Base-by-base conservation (phyloP, 305 asterid genomes). In the Rubia occidens region DNA sequence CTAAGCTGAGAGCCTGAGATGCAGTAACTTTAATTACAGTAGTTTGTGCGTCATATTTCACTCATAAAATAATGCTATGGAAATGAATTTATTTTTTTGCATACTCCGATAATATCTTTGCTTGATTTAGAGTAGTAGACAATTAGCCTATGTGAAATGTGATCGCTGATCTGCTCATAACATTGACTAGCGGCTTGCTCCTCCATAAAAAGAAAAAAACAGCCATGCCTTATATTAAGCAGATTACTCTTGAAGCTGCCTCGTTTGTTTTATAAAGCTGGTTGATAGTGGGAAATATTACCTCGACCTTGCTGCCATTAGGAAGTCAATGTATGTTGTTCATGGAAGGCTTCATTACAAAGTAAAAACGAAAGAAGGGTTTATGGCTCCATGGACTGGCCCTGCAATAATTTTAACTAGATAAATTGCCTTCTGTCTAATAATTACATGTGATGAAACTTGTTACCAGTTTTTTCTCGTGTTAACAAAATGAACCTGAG, bases 301-400 rank as follows among this genome's bases (percentile, higher is more conserved):
- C 35, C 35, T 32, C 35, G 35, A 32, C 35, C 35, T 32, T 32
- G 35, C 4, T 62, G 44, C 29, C 44, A 17, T 2, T 35, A 8
- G 17, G 37, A 63, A 40, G 15, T 63, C 51, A 39, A 6, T 49
- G 20, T 5, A 17, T 35, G 17, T 37, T 6, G 11, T 17, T 4
- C 24, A 39, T 8, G 49, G 8, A 62, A 62, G 20, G 14, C 13
- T 20, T 39, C 20, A 35, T 62, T 21, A 17, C 44, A 14, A 7
- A 3, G n/a, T 2, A 11, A 60, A n/a, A 11, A 11, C 1, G 35
- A 32, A 32, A 32, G 35, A 32, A 32, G 35, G 35, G 66, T 42
- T 20, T 61, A 61, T 35, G 49, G 49, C 26, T 62, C 24, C 68
- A 64, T 6, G 14, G 68, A n/a, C 51, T 64, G 17, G 68, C 53